Evolutionary conservation across 148 eudicot species (phyloP).

Genomic region (Cornus florida): DNA sequence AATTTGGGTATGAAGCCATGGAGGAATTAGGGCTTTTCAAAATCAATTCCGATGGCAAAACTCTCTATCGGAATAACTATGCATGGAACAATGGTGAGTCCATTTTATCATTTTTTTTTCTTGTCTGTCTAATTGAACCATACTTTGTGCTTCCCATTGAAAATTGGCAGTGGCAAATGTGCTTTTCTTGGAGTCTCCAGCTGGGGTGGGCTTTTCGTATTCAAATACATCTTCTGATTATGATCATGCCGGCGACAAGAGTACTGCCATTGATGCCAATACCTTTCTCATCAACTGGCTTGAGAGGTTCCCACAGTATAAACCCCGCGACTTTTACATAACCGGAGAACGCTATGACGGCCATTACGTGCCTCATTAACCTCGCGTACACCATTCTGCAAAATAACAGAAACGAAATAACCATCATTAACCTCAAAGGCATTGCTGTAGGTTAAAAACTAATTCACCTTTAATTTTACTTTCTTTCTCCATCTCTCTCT

Average conservation of each 20-base stretch:
- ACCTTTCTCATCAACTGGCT: constrained; percentile 53
- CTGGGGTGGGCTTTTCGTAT: constrained; percentile 65
- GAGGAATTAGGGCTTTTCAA: constrained; percentile 32
- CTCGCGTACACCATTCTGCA: constrained; percentile 48
- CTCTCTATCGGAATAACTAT: constrained; percentile 23
- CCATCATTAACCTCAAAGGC: constrained; percentile 44
- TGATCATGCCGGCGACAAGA: too few relatives aligned
- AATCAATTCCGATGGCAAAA: constrained; percentile 30
- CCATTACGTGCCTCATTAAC: constrained; percentile 52
- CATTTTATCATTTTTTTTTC: background rate
- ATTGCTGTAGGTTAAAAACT: constrained; percentile 28
- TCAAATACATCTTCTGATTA: too few relatives aligned
- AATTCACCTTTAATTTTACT: background rate
- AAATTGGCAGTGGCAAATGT: constrained; percentile 49
- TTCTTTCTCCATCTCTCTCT: background rate
- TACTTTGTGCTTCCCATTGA: background rate
- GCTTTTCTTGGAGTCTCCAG: constrained; percentile 64
- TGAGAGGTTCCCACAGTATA: constrained; percentile 57
- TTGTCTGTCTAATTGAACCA: background rate
- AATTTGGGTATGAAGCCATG: constrained; percentile 31
- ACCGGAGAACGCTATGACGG: constrained; percentile 67
- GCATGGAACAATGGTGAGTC: constrained; percentile 35
- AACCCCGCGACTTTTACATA: constrained; percentile 42
- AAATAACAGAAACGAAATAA: constrained; percentile 24
- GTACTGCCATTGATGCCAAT: constrained; percentile 52